These are phyloP conservation scores for Papiliotrema fonsecae DNA, from an alignment of 1,284 basidiomycete species.

Conservation along the genomic window DNA sequence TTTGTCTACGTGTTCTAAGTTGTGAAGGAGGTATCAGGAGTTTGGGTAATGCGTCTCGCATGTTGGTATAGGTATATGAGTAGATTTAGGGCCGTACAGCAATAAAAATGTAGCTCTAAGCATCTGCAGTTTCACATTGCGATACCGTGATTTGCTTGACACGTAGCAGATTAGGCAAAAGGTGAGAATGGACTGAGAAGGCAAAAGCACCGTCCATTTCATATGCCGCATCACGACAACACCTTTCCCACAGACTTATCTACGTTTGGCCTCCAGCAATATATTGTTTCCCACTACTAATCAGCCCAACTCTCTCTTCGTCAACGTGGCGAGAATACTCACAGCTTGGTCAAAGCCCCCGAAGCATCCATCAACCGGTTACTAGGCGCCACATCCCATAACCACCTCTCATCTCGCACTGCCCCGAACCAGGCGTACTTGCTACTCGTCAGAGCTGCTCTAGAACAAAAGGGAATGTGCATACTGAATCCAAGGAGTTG, in stretches of 20 bases:
- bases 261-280: neutral
- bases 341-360: slow-evolving; percentile 31
- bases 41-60: neutral
- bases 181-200: neutral
- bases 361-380: slow-evolving; percentile 32
- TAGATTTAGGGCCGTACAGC: too few relatives aligned
- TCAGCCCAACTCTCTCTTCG: too few relatives aligned
- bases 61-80: too few relatives aligned
- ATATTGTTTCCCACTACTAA: neutral
- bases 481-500: slow-evolving; percentile 22
- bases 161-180: neutral
- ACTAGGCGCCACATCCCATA: slow-evolving; percentile 29
- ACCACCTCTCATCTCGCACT: slow-evolving; percentile 11
- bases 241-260: neutral
- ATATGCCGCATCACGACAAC: neutral
- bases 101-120: too few relatives aligned
- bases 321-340: slow-evolving; percentile 10
- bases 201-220: too few relatives aligned
- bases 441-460: slow-evolving; percentile 5
- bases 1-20: slow-evolving; percentile 24
- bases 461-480: slow-evolving; percentile 4
- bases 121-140: too few relatives aligned
- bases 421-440: slow-evolving; percentile 32
- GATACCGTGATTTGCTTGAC: neutral
- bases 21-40: neutral